Base-by-base conservation (phyloP, 2,329 filamentous ascomycete genomes). In the Aciculosporium take region DNA sequence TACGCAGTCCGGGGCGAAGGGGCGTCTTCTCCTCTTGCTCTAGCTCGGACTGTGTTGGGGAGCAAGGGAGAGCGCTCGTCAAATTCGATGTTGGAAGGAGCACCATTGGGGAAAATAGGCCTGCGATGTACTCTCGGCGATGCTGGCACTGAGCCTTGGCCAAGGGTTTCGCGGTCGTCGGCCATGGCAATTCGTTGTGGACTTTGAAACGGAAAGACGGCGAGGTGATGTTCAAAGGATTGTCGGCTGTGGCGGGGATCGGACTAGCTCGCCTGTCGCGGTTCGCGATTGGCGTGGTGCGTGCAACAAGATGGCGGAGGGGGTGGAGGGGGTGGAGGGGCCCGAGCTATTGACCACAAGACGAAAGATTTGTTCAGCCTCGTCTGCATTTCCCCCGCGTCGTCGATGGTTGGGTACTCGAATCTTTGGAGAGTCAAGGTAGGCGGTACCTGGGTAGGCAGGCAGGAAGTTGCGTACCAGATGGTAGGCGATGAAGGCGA, bases 51-150 rank as follows among this genome's bases (percentile, higher is more conserved):
- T 21, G 52, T 52, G 6, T 55, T 54, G 3, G 71, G 52, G 8
- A 71, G 54, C 4, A 45, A 25, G 10, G 68, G 59, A 12, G 67
- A 67, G 21, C 58, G 61, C 49, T 71, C 68, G 44, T 70, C 65
- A 0, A 61, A 48, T 17, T 59, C 60, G 21, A 45, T 46, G 18
- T 48, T 46, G 7, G 59, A 58, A 33, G 51, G 48, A 21, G 53
- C 48, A 17, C 55, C 53, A 18, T 46, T 51, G n/a, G 53, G 34
- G 28, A 49, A 40, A 36, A 43, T 43, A 7, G 53, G 53, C 18
- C 58, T 55, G 34, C 59, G 58, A 27, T 45, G 45, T 9, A 54
- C 47, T n/a, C 48, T 50, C 17, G 60, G 61, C 5, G 59, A 63
- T 8, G 55, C 46, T 33, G 60, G 58, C 45, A 56, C 56, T 13